These are phyloP conservation scores for Didymella lethalis DNA, from an alignment of 2,329 filamentous ascomycete genomes.

Conservation along the genomic window DNA sequence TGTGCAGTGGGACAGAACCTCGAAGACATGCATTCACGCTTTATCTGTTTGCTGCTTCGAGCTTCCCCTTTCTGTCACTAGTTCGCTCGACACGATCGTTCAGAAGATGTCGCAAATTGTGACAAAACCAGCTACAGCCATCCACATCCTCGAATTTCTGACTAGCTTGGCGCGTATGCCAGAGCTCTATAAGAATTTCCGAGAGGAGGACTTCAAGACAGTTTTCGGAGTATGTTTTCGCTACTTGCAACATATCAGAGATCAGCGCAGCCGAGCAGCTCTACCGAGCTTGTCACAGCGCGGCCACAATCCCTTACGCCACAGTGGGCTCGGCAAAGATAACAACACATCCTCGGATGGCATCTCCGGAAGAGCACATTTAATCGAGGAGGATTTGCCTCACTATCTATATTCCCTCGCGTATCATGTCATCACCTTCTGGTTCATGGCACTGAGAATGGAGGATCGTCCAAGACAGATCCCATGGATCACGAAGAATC, in stretches of 20 bases:
- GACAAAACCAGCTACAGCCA: slow-evolving; percentile 87
- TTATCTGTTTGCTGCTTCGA: slow-evolving; percentile 95
- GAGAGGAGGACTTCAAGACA: slow-evolving; percentile 89
- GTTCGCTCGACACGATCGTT: slow-evolving; percentile 83
- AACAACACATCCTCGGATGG: slow-evolving; percentile 38
- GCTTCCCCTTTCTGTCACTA: slow-evolving; percentile 84
- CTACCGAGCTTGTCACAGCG: slow-evolving; percentile 45
- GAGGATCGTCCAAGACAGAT: slow-evolving; percentile 85
- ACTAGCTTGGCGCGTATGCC: slow-evolving; percentile 85
- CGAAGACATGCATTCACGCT: slow-evolving; percentile 92
- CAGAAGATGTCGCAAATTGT: slow-evolving; percentile 96
- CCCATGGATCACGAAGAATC: slow-evolving; percentile 85
- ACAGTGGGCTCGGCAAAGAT: slow-evolving; percentile 56
- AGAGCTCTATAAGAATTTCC: slow-evolving; percentile 85
- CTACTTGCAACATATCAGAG: slow-evolving; percentile 87
- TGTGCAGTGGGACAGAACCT: slow-evolving; percentile 82
- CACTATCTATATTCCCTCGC: slow-evolving; percentile 94
- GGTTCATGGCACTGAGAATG: slow-evolving; percentile 90
- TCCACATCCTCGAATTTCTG: slow-evolving; percentile 97
- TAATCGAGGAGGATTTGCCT: slow-evolving; percentile 75
- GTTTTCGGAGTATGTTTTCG: slow-evolving; percentile 96
- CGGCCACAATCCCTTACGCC: slow-evolving; percentile 49
- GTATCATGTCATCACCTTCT: slow-evolving; percentile 95
- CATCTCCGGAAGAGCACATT: slow-evolving; percentile 50
- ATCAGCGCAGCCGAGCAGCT: slow-evolving; percentile 57